Evolutionary conservation across 495 filamentous ascomycete genomes (phyloP), one percentile per base, ranked within the genome.

Genomic region (Xylaria acuta): DNA sequence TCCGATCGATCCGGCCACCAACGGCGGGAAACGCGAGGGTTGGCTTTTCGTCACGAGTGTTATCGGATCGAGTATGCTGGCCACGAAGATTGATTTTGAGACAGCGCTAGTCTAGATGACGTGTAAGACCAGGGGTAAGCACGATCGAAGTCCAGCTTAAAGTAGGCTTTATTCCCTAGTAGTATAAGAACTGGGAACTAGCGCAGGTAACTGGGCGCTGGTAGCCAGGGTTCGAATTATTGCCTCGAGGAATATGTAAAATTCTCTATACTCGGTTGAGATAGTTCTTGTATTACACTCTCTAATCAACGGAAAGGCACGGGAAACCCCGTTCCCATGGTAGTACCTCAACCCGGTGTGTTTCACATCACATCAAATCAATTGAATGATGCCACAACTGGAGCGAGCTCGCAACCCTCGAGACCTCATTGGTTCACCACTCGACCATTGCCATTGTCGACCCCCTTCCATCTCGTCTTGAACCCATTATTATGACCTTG

Each of bases 1-100:
- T 5, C 82, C 86, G 0, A 83, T 89, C 71, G 81, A 89, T 70
- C 83, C 84, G 41, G 70, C 74, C 9, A 67, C 72, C 1, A 80
- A 81, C 30, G 76, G 71, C 32, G 82, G 81, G 6, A 72, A 75
- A 51, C 84, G 88, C 53, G 78, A 83, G 64, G 88, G 84, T 8
- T 87, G 86, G 88, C 76, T 91, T 20, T 90, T 89, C 79, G 84
- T 87, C 18, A 88, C 87, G 34, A 88, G 90, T 1, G 87, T 89
- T 56, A 41, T 87, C 25, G 85, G 87, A n/a, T 78, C 84, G n/a
- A 78, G 74, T 69, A 81, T 89, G 71, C 70, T 90, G 65, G 87
- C 87, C 32, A 82, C 85, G 27, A 85, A 85, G 78, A 84, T 91
- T 53, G 84, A 89, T 70, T 77, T 91, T 41, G 72, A 71, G 38